Evolutionary conservation across 441 rosid species (phyloP), one percentile per base, ranked within the genome.

Genomic region (Arabidopsis lyrata): DNA sequence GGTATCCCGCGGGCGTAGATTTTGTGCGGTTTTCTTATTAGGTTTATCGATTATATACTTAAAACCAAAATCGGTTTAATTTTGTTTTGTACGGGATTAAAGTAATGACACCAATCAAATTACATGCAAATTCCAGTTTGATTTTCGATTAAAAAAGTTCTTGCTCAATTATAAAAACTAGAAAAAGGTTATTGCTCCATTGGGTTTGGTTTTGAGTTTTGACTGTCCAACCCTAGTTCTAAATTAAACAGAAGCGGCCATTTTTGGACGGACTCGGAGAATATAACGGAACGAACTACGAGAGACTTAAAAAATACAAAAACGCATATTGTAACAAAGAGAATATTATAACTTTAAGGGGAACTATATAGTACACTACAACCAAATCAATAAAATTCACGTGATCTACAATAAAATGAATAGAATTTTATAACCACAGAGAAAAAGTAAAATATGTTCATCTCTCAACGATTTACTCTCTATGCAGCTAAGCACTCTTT

Each of bases 401-500:
- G 52, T 55, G 75, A 76, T 48, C 60, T 63, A 70, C 67, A 70
- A 64, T 49, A 76, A 63, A 76, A 63, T 61, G 5, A 62, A 75
- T 8, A 55, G 9, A 76, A 48, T 44, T 54, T 34, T 10, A 58
- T 58, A 47, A 54, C 38, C 41, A 44, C 16, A 54, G 13, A 41
- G 34, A 64, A 39, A 12, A 50, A 22, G 12, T 15, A 68, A 47
- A 24, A 0, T 16, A 24, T 55, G 35, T 34, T 50, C 14, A 5
- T 47, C 48, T 22, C 58, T 22, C 16, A 36, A 32, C 32, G 29
- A 24, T 7, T 47, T 15, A 47, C 1, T 29, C 50, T 47, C 68
- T 70, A 85, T 1, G 83, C 78, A 67, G 42, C 68, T 38, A 32
- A 74, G 79, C 89, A 86, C 54, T 84, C 86, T 4, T 66, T 31